phyloP scores from a whole-genome alignment of 2,329 filamentous ascomycete genomes.

The Diaporthe sp. region DNA sequence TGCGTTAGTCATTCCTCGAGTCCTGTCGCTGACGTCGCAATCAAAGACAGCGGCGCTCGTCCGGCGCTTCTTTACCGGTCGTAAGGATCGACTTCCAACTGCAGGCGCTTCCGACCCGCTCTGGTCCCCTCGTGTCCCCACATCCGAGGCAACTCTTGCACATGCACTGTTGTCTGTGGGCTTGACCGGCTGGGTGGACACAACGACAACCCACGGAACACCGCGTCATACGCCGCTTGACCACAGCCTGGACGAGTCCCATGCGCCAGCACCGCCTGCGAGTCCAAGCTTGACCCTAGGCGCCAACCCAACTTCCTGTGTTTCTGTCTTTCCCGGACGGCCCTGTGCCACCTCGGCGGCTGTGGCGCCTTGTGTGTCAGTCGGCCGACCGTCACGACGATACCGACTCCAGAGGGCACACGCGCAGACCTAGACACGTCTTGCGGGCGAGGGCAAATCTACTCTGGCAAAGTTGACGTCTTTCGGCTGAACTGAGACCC shows the following conservation, averaged over 20 bases:
- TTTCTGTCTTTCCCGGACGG: not conserved
- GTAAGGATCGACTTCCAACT: constrained; percentile 28
- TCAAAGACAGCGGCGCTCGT: constrained; percentile 34
- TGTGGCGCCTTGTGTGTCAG: constrained; percentile 23
- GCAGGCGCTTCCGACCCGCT: constrained; percentile 25
- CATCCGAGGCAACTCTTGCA: constrained; percentile 30
- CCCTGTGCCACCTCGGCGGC: constrained; percentile 25
- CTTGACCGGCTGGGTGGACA: constrained; percentile 23
- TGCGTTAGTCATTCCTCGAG: constrained; percentile 26
- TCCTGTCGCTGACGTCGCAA: constrained; percentile 37
- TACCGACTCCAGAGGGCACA: not conserved
- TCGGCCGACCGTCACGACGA: not conserved
- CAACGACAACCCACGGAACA: constrained; percentile 24
- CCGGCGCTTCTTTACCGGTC: constrained; percentile 34
- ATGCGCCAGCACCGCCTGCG: constrained; percentile 5
- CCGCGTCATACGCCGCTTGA: constrained; percentile 27
- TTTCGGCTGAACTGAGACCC: not conserved
- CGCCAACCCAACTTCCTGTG: constrained; percentile 7
- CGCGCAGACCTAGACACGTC: not conserved
- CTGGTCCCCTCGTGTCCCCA: constrained; percentile 33
- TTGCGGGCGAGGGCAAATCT: not conserved
- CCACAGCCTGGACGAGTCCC: constrained; percentile 11
- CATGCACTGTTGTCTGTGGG: constrained; percentile 10
- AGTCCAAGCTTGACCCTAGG: constrained; percentile 25
- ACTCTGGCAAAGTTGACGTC: not conserved